These are phyloP conservation scores for Aspergillus incahuasiensis DNA, from an alignment of 495 filamentous ascomycete genomes.

Conservation along the genomic window DNA sequence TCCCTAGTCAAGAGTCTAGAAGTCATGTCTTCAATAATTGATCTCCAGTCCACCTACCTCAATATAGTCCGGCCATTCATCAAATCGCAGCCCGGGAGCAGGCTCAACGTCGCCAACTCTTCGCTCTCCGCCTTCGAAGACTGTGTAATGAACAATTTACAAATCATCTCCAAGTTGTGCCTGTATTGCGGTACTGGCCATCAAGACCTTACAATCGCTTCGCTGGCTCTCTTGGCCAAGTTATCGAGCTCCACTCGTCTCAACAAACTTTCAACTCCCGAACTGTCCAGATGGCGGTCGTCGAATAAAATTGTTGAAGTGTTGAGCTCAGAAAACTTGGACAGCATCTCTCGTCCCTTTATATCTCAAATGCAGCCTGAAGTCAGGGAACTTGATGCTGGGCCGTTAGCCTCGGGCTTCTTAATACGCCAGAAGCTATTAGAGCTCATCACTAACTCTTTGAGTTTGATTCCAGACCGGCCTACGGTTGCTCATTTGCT, in stretches of 20 bases:
- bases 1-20: constrained; percentile 70
- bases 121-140: constrained; percentile 86
- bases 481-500: constrained; percentile 87
- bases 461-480: constrained; percentile 61
- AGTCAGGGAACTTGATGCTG: constrained; percentile 58
- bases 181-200: constrained; percentile 80
- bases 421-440: constrained; percentile 73
- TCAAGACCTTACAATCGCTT: constrained; percentile 65
- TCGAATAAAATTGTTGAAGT: constrained; percentile 75
- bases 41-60: constrained; percentile 86
- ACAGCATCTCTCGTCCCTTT: constrained; percentile 64
- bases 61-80: constrained; percentile 77
- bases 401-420: constrained; percentile 60
- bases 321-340: constrained; percentile 65
- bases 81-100: constrained; percentile 48
- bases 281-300: constrained; percentile 49
- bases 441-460: constrained; percentile 73
- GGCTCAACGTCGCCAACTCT: constrained; percentile 58
- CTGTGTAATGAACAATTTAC: constrained; percentile 73
- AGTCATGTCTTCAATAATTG: constrained; percentile 73
- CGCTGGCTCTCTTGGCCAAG: constrained; percentile 76
- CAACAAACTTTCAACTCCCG: constrained; percentile 46
- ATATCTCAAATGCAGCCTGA: constrained; percentile 58
- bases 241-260: constrained; percentile 77
- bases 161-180: constrained; percentile 70